Evolutionary conservation across 129 eudicot genomes (phyloP), one percentile per base, ranked within the genome.

Genomic region (Flaveria ramosissima): DNA sequence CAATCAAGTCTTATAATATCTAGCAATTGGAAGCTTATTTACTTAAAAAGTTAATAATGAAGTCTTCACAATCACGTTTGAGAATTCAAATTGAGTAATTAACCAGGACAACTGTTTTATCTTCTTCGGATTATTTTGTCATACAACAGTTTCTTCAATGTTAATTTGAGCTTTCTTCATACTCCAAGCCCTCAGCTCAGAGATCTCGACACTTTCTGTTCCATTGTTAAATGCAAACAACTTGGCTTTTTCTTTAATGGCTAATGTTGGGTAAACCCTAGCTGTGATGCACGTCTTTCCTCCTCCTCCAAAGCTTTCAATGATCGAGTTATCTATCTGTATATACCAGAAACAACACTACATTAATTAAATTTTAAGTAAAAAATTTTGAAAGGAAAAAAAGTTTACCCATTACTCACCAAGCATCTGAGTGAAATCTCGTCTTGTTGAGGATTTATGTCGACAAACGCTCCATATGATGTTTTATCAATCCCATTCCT

Each of bases 271-370:
- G 81, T 92, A 89, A 76, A 85, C 97, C 52, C 97, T 82, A 12
- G 97, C 83, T 39, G 95, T 87, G 10, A 92, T 92, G 76, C 92
- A 87, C 20, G 84, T 78, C 78, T 70, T 86, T 53, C 97, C 97
- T 63, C 77, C 83, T 36, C 89, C 92, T 16, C 87, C 97, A 57
- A 85, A 91, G 73, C 87, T 86, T 83, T 91, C 97, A 30, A 91
- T 21, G 32, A 91, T 85, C 8, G 96, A 90, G 64, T 84, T 89
- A 81, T 90, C 96, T 27, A 88, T 78, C 96, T 90, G 96, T 72
- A 74, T 66, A 61, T 51, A 66, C 48, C 53, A 39, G 43, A 66
- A 2, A 56, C 48, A 21, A 1, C 9, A 26, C 30, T 50, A 43
- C 47, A 43, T 15, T 26, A 50, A 43, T 48, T 48, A 23, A 21